These are phyloP conservation scores for Lathyrus aphaca DNA, from an alignment of 306 rosid species.

Conservation along the genomic window DNA sequence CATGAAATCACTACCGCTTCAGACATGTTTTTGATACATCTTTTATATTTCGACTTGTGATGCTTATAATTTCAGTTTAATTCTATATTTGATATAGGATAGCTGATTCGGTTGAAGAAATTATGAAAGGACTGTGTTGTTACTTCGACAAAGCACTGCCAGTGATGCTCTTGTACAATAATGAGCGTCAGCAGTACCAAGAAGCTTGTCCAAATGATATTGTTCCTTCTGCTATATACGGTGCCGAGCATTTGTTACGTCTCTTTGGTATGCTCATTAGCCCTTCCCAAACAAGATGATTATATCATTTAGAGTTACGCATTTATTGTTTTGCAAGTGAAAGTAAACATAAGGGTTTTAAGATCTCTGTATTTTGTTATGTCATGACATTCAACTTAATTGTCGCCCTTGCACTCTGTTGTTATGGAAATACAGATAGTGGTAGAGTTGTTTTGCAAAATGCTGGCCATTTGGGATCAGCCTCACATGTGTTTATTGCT, in stretches of 20 bases:
- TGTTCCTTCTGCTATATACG: slow-evolving; percentile 75
- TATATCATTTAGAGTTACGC: slow-evolving; percentile 6
- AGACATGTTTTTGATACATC: not conserved
- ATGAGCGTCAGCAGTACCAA: slow-evolving; percentile 75
- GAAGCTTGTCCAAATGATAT: slow-evolving; percentile 55
- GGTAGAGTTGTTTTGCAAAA: not conserved
- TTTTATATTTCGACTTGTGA: slow-evolving; percentile 10
- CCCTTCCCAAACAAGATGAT: slow-evolving; percentile 17
- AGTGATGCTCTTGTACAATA: slow-evolving; percentile 70
- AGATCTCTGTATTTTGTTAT: not conserved
- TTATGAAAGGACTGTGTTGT: slow-evolving; percentile 67
- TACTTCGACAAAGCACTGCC: slow-evolving; percentile 92
- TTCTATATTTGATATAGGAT: slow-evolving; percentile 51
- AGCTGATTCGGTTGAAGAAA: slow-evolving; percentile 60
- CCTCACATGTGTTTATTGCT: not conserved
- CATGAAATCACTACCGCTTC: slow-evolving; percentile 30
- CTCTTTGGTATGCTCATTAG: slow-evolving; percentile 68
- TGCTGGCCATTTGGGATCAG: not conserved
- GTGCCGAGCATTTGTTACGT: slow-evolving; percentile 92
- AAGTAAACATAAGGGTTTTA: not conserved
- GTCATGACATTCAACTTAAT: not conserved
- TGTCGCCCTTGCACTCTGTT: not conserved
- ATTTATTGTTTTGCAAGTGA: not conserved
- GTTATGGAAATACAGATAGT: not conserved
- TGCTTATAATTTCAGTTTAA: slow-evolving; percentile 19